Evolutionary conservation across 441 rosid genomes (phyloP).

Genomic region (Biscutella laevigata): DNA sequence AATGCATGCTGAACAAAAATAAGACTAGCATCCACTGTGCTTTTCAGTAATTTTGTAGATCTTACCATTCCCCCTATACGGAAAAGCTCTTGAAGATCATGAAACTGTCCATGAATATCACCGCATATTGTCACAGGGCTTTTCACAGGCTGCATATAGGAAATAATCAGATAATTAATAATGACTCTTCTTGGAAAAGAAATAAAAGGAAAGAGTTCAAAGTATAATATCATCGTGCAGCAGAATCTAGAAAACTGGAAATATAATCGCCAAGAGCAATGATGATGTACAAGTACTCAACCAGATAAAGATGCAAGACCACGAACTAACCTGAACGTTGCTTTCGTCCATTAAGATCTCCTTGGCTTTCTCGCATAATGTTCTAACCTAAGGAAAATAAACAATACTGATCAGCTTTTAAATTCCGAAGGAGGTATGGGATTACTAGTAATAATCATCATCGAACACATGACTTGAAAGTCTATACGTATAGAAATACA

Average conservation of each 20-base stretch:
- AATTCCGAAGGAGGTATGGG: not conserved
- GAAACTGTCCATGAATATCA: constrained; percentile 89
- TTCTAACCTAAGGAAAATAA: constrained; percentile 39
- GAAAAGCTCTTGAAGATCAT: constrained; percentile 94
- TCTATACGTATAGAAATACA: not conserved
- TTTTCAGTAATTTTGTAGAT: not conserved
- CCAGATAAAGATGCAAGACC: constrained; percentile 1
- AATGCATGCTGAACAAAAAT: not conserved
- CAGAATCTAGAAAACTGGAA: constrained; percentile 2
- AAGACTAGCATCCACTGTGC: not conserved
- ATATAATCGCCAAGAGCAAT: not conserved
- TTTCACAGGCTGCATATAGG: constrained; percentile 68
- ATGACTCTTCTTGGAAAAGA: too few species aligned
- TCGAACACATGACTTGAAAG: not conserved
- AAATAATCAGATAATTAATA: too few species aligned
- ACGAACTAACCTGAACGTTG: constrained; percentile 58
- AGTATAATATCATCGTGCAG: not conserved
- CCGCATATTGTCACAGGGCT: constrained; percentile 91
- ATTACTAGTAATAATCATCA: not conserved
- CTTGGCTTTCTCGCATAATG: constrained; percentile 67
- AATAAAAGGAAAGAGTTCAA: not conserved
- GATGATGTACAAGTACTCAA: too few species aligned
- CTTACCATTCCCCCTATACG: constrained; percentile 87
- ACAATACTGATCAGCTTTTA: not conserved
- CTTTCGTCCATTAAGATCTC: constrained; percentile 66